These are phyloP conservation scores for Hyaloscypha variabilis DNA, from an alignment of 495 filamentous ascomycete species.

Conservation along the genomic window DNA sequence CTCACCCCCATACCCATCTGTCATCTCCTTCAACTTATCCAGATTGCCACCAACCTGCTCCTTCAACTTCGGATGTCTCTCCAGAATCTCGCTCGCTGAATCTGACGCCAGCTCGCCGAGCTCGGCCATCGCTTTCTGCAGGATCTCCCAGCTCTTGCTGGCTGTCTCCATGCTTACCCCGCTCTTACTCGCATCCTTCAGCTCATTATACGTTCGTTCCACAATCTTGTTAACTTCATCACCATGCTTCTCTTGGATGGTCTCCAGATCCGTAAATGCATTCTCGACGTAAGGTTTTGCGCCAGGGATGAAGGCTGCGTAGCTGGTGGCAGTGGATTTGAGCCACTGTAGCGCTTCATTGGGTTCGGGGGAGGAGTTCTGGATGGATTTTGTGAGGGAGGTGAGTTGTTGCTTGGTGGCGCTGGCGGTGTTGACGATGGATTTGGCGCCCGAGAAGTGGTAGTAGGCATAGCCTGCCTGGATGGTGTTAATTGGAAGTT, in stretches of 20 bases:
- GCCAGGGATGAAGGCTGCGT: constrained; percentile 69
- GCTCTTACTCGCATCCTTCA: constrained; percentile 50
- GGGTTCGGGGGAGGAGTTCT: constrained; percentile 56
- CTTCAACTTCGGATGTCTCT: constrained; percentile 68
- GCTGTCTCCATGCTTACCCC: constrained; percentile 57
- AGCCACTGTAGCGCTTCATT: constrained; percentile 61
- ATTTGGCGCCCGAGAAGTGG: constrained; percentile 60
- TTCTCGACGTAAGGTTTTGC: constrained; percentile 60
- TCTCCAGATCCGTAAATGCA: constrained; percentile 65
- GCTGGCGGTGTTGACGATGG: constrained; percentile 49
- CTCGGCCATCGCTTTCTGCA: constrained; percentile 53
- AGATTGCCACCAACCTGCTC: constrained; percentile 65
- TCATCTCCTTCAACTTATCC: constrained; percentile 64
- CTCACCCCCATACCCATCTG: constrained; percentile 59
- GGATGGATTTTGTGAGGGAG: constrained; percentile 40
- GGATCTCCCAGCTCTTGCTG: constrained; percentile 50
- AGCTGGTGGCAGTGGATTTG: constrained; percentile 58
- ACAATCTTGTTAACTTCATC: constrained; percentile 66
- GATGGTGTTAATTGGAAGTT: background rate
- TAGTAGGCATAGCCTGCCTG: constrained; percentile 51
- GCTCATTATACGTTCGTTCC: constrained; percentile 58
- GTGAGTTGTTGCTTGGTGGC: constrained; percentile 52
- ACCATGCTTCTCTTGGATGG: constrained; percentile 56
- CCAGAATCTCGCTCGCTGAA: constrained; percentile 57
- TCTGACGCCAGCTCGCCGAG: constrained; percentile 57